Evolutionary conservation across 108 stramenopile genomes (phyloP).

Genomic region (Cyclotella atomus): DNA sequence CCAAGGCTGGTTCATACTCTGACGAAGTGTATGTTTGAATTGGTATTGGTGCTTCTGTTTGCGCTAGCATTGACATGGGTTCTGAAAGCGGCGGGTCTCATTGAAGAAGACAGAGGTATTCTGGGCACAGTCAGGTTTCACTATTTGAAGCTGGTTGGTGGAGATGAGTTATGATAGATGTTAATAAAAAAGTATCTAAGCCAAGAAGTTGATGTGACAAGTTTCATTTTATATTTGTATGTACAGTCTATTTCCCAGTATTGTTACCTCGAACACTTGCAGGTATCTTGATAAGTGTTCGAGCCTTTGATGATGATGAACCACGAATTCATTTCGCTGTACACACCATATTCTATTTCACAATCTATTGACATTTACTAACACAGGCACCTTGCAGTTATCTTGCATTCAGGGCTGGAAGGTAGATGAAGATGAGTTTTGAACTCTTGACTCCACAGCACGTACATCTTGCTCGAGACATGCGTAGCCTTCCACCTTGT

Average conservation of each 20-base stretch:
- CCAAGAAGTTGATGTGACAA: no score
- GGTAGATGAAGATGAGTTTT: background rate
- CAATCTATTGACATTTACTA: background rate
- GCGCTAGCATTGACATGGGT: slow-evolving; percentile 24
- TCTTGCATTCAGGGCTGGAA: slow-evolving; percentile 4
- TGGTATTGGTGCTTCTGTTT: slow-evolving; percentile 27
- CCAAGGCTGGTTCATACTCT: slow-evolving; percentile 26
- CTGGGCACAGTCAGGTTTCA: slow-evolving; percentile 1
- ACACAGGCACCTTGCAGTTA: background rate
- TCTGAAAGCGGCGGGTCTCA: slow-evolving; percentile 5
- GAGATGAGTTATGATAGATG: no score
- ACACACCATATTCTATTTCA: no score
- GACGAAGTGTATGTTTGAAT: slow-evolving; percentile 21
- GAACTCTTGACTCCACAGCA: slow-evolving; percentile 1
- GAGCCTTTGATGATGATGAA: no score
- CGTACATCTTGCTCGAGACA: slow-evolving; percentile 1
- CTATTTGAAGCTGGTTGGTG: no score
- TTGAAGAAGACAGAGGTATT: slow-evolving; percentile 11
- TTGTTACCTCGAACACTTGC: no score
- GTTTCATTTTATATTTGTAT: no score
- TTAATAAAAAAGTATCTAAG: no score
- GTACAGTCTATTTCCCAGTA: no score
- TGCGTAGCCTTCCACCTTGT: background rate
- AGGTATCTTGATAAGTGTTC: no score
- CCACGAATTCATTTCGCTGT: no score